phyloP scores from a whole-genome alignment of 2,329 filamentous ascomycete genomes.

The Fusarium staphyleae region DNA sequence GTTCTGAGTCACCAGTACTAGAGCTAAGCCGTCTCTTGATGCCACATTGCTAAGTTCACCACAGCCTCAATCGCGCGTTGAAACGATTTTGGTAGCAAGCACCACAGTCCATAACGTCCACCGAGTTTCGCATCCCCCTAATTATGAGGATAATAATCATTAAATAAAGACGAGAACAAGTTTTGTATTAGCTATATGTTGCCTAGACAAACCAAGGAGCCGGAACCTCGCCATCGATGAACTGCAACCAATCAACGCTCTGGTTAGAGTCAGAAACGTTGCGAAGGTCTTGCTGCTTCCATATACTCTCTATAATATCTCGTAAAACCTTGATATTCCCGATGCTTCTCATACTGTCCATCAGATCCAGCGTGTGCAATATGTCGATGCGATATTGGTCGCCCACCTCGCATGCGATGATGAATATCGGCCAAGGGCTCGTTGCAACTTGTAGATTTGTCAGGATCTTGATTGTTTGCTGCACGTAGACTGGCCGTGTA shows the following conservation, averaged over 20 bases:
- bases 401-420: not conserved
- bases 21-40: too few species aligned
- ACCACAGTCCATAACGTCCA: too few species aligned
- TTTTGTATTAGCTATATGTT: too few species aligned
- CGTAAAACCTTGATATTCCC: not conserved
- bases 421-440: not conserved
- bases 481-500: not conserved
- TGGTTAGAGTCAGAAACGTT: not conserved
- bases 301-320: not conserved
- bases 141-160: too few species aligned
- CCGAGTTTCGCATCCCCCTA: too few species aligned
- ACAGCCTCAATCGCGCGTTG: too few species aligned
- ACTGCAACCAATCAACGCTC: not conserved
- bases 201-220: constrained; percentile 51
- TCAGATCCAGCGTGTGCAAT: not conserved
- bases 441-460: not conserved
- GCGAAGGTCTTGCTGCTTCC: not conserved
- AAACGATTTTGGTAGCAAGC: too few species aligned
- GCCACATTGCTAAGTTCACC: too few species aligned
- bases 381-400: not conserved
- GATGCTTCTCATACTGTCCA: not conserved
- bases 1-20: too few species aligned
- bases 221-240: constrained; percentile 37
- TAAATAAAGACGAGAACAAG: too few species aligned
- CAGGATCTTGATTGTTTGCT: not conserved